Evolutionary conservation across 2,329 filamentous ascomycete species (phyloP), one percentile per base, ranked within the genome.

Genomic region (Berkeleyomyces rouxiae): DNA sequence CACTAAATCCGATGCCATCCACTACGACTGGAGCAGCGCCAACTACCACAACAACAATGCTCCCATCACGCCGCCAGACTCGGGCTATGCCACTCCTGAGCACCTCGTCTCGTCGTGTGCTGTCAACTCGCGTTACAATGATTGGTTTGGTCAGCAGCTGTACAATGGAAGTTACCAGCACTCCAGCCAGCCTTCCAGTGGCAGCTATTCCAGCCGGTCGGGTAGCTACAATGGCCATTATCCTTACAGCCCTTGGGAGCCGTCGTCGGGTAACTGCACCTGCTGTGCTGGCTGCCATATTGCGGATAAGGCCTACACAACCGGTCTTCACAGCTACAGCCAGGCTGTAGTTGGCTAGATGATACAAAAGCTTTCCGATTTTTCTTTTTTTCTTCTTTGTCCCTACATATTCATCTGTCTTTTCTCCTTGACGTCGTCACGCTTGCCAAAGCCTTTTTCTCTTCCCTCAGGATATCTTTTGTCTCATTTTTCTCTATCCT

Each of bases 1-100:
- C 67, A 72, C 72, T 67, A 65, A 65, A 40, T 23, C 61, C 3
- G 66, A 66, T 10, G 44, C 64, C 55, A 46, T 55, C 36, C 16
- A 42, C 13, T 61, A 62, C 40, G 67, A 65, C 39, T 68, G 67
- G 67, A 49, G 53, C 10, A 46, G 40, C 13, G 44, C 57, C 11
- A 53, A 57, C 64, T 65, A 62, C 62, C 63, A 65, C 59, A 62
- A 47, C 4, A 62, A 42, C 47, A 51, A 71, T 10, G 76, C 76
- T 58, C 79, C 79, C 5, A 71, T 83, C 63, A 83, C 81, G 0
- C 81, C 81, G 1, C 81, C 81, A 0, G 81, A 83, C 66, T 83
- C 81, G 23, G 81, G 81, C 4, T 83, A 83, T 63, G 80, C 80
- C 51, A 84, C 81, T 0, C 81, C 81, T 3, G 81, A 83, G 67